Evolutionary conservation across 768 basidiomycete genomes (phyloP).

Genomic region (Fibroporia radiculosa): DNA sequence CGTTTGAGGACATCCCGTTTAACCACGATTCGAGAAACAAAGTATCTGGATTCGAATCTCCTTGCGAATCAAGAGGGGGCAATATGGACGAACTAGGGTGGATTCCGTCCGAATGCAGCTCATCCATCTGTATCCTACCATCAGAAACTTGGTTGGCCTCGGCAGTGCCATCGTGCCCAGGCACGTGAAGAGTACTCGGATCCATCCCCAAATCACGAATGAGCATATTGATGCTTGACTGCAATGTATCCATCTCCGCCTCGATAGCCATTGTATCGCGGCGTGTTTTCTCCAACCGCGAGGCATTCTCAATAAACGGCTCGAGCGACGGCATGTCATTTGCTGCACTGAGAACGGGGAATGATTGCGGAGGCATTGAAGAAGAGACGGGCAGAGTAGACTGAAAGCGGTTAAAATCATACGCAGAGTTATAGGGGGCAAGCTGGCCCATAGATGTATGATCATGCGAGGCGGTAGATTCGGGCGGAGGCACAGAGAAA

Average conservation of each 20-base stretch:
- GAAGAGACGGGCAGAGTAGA: constrained; percentile 11
- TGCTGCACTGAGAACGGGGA: constrained; percentile 19
- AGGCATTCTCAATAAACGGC: constrained; percentile 28
- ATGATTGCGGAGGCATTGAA: constrained; percentile 19
- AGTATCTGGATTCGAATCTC: constrained; percentile 18
- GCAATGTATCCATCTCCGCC: constrained; percentile 63
- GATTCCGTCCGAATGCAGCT: neutral
- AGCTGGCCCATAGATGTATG: neutral
- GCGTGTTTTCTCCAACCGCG: constrained; percentile 49
- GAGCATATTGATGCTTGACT: constrained; percentile 60
- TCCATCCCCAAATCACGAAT: constrained; percentile 68
- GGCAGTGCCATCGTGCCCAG: neutral
- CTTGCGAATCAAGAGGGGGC: constrained; percentile 1
- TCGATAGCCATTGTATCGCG: constrained; percentile 57
- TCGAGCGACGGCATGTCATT: constrained; percentile 24
- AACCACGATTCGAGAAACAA: constrained; percentile 34
- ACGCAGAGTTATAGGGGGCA: constrained; percentile 8
- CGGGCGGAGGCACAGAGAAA: constrained; percentile 7
- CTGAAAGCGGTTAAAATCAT: constrained; percentile 13
- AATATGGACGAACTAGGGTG: neutral
- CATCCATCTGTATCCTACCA: constrained; percentile 4
- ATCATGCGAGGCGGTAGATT: neutral
- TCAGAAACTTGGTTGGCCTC: neutral
- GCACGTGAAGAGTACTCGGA: constrained; percentile 26
- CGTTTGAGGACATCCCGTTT: constrained; percentile 29